These are phyloP conservation scores for Cornus florida DNA, from an alignment of 148 eudicot species.

Conservation along the genomic window DNA sequence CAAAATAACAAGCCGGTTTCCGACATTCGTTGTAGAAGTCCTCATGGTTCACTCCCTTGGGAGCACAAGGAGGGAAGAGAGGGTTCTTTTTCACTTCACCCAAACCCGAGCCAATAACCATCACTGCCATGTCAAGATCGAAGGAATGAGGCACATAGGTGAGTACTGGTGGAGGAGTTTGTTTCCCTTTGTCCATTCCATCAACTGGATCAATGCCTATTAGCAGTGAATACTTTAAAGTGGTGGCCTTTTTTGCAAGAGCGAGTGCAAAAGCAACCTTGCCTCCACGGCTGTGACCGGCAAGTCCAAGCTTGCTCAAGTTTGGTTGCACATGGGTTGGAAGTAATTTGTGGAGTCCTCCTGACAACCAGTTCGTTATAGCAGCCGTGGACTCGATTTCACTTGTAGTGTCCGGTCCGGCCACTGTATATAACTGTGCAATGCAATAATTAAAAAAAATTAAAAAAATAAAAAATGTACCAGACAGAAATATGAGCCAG, in stretches of 20 bases:
- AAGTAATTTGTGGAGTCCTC: slow-evolving; percentile 43
- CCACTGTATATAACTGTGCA: slow-evolving; percentile 48
- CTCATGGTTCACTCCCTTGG: slow-evolving; percentile 75
- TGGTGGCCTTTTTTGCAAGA: slow-evolving; percentile 16
- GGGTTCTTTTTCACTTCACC: slow-evolving; percentile 59
- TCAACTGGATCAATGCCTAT: slow-evolving; percentile 91
- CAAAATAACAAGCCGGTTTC: slow-evolving; percentile 60
- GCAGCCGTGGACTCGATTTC: slow-evolving; percentile 55
- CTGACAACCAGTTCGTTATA: slow-evolving; percentile 60
- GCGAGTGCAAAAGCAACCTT: slow-evolving; percentile 73
- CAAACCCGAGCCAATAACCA: slow-evolving; percentile 65
- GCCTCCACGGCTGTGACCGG: slow-evolving; percentile 90
- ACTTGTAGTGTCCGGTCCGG: slow-evolving; percentile 63
- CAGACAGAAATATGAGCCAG: background rate
- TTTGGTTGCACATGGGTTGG: slow-evolving; percentile 47
- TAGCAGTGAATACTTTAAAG: slow-evolving; percentile 51
- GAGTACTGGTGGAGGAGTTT: slow-evolving; percentile 67
- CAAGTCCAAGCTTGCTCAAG: slow-evolving; percentile 46
- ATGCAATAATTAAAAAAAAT: background rate
- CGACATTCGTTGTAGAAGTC: slow-evolving; percentile 64
- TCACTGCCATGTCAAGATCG: slow-evolving; percentile 42
- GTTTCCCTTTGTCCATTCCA: slow-evolving; percentile 65
- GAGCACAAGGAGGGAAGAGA: slow-evolving; percentile 78
- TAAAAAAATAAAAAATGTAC: too few species aligned
- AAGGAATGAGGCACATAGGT: slow-evolving; percentile 64